Evolutionary conservation across 2,329 filamentous ascomycete genomes (phyloP), one percentile per base, ranked within the genome.

Genomic region (Claviceps digitariae): DNA sequence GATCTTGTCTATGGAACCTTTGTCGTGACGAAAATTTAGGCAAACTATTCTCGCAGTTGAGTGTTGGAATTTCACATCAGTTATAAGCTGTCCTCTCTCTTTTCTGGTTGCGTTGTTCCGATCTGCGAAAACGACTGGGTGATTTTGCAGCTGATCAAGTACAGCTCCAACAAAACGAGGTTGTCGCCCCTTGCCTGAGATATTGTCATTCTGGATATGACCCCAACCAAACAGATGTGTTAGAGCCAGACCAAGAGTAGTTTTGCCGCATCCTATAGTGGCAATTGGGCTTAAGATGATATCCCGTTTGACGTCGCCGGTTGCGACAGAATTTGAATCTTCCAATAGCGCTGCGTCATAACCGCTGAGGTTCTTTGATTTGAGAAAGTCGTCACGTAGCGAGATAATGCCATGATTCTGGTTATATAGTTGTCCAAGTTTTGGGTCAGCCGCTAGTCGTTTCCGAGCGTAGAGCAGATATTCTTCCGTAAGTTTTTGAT

Each of bases 221-320:
- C 89, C 91, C 87, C 90, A 97, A 52, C 77, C 81, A 59, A 97
- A 96, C 1, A 98, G 77, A 62, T 88, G 84, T 4, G 79, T 78
- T 21, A 98, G 73, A 2, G 87, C 90, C 50, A 94, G 70, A 3
- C 87, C 90, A 50, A 98, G 72, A 0, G 93, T 98, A 0, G 93
- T 98, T 76, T 98, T 98, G 53, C 93, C 93, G 64, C 93, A 98
- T 10, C 93, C 93, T 52, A 98, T 86, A 0, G 93, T 95, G 1
- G 93, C 90, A 60, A 96, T 83, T 0, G 93, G 90, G 6, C 90
- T 85, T n/a, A 98, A 75, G 20, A 96, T 78, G 17, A 96, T 76
- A 62, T 94, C 81, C 4, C 74, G 69, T 0, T 73, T 77, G 2
- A 87, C 79, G 7, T 82, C 75, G 10, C 74, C 69, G 56, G 75